These are phyloP conservation scores for Trichaptum fuscoviolaceum DNA, from an alignment of 768 basidiomycete species.

Conservation along the genomic window DNA sequence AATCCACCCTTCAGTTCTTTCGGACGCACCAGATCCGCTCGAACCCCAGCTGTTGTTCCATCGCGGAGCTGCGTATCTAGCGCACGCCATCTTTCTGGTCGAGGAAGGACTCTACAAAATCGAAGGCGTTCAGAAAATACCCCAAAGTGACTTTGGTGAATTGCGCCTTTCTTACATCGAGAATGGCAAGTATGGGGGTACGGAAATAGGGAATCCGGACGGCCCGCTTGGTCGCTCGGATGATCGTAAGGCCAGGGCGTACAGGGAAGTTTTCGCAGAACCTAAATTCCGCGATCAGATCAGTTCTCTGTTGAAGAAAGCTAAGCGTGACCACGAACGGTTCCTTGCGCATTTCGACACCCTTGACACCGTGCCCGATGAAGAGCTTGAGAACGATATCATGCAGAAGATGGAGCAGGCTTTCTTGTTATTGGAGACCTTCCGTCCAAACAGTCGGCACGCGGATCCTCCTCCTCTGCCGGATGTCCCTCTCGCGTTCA, in stretches of 20 bases:
- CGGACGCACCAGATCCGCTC: slow-evolving; percentile 80
- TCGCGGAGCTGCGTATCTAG: slow-evolving; percentile 77
- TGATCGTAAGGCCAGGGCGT: slow-evolving; percentile 58
- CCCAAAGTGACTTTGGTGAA: slow-evolving; percentile 64
- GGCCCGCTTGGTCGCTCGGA: slow-evolving; percentile 63
- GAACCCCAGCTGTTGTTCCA: slow-evolving; percentile 82
- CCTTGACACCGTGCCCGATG: slow-evolving; percentile 40
- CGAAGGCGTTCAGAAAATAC: slow-evolving; percentile 59
- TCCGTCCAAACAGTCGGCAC: slow-evolving; percentile 31
- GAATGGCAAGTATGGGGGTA: slow-evolving; percentile 75
- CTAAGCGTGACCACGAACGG: slow-evolving; percentile 78
- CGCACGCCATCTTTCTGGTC: slow-evolving; percentile 70
- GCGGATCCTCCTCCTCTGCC: slow-evolving; percentile 26
- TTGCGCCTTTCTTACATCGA: slow-evolving; percentile 72
- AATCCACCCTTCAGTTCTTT: slow-evolving; percentile 68
- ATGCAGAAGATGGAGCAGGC: slow-evolving; percentile 54
- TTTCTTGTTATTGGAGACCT: slow-evolving; percentile 60
- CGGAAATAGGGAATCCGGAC: slow-evolving; percentile 77
- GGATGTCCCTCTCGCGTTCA: slow-evolving; percentile 59
- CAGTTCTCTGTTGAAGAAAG: slow-evolving; percentile 56
- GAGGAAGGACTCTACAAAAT: slow-evolving; percentile 66
- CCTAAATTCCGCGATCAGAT: slow-evolving; percentile 57
- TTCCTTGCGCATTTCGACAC: slow-evolving; percentile 82
- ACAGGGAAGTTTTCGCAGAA: slow-evolving; percentile 53
- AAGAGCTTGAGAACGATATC: slow-evolving; percentile 33